A percentile compares a stretch with the other conserved stretches of the same genome.
Evolutionary conservation across 2,329 filamentous ascomycete genomes (phyloP).

Genomic region (Aspergillus sp.): DNA sequence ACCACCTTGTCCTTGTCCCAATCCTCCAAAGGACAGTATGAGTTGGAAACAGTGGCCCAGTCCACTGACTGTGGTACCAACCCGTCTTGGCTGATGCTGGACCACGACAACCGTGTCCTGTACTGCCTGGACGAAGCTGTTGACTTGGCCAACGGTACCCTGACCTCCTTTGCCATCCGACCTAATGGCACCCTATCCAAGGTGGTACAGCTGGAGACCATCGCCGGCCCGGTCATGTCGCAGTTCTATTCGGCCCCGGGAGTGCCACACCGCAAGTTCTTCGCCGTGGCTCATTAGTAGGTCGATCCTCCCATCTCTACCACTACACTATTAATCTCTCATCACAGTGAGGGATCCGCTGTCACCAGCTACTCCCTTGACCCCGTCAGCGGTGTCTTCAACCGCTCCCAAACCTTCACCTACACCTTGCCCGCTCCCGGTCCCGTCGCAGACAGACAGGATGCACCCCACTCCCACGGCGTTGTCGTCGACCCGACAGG

Average conservation of each 20-base stretch:
- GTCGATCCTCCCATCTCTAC: not conserved
- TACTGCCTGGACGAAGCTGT: slow-evolving; percentile 25
- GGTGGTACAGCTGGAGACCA: slow-evolving; percentile 14
- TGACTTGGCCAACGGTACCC: slow-evolving; percentile 18
- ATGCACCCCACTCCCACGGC: slow-evolving; percentile 58
- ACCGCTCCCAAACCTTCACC: slow-evolving; percentile 18
- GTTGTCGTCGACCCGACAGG: slow-evolving; percentile 43
- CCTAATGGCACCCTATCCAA: slow-evolving; percentile 18
- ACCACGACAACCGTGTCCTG: slow-evolving; percentile 13
- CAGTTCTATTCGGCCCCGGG: slow-evolving; percentile 15
- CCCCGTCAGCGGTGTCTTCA: slow-evolving; percentile 6
- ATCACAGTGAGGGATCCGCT: slow-evolving; percentile 13
- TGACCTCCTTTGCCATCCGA: slow-evolving; percentile 19
- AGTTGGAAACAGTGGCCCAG: slow-evolving; percentile 11
- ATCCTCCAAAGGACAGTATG: slow-evolving; percentile 1
- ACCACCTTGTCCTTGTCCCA: slow-evolving; percentile 30
- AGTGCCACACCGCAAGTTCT: slow-evolving; percentile 8
- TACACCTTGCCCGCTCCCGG: slow-evolving; percentile 35
- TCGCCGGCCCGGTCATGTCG: slow-evolving; percentile 22
- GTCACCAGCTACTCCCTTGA: slow-evolving; percentile 18
- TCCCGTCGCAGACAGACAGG: slow-evolving; percentile 52
- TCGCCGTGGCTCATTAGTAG: slow-evolving; percentile 25
- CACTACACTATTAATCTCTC: not conserved
- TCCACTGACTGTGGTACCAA: slow-evolving; percentile 18
- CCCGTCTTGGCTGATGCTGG: slow-evolving; percentile 26